Percentiles rank a stretch among this genome's conserved stretches.
Evolutionary conservation across 306 rosid genomes (phyloP).

Genomic region (Leucaena leucocephala): DNA sequence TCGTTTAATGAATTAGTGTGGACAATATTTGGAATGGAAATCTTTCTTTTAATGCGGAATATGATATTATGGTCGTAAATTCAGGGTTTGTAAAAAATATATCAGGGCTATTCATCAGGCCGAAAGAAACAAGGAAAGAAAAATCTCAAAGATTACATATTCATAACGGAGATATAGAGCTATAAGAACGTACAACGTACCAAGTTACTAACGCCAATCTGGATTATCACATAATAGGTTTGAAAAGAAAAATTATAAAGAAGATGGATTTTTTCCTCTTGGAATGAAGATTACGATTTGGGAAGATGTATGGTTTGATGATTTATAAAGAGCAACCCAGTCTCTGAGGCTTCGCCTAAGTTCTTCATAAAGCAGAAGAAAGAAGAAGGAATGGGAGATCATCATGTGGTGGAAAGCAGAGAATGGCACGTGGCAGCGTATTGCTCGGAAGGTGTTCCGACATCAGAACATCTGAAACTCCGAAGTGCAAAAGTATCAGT

Average conservation of each 20-base stretch:
- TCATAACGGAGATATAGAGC: too few species aligned
- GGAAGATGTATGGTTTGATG: neutral
- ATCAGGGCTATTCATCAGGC: too few species aligned
- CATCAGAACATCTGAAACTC: constrained; percentile 55
- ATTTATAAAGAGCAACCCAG: neutral
- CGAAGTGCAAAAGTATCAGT: constrained; percentile 43
- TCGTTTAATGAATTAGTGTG: too few species aligned
- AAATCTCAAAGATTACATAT: too few species aligned
- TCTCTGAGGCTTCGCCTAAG: neutral
- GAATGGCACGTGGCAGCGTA: constrained; percentile 65
- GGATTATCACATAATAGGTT: neutral
- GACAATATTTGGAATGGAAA: neutral
- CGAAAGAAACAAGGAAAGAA: neutral
- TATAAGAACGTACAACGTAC: too few species aligned
- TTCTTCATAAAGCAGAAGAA: neutral
- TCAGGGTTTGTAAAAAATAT: neutral
- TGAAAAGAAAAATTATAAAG: neutral
- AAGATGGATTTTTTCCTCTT: neutral
- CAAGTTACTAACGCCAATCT: too few species aligned
- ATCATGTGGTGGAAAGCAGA: constrained; percentile 42
- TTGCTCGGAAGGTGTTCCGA: constrained; percentile 54
- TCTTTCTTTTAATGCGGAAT: neutral
- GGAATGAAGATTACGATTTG: neutral
- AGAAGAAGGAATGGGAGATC: neutral
- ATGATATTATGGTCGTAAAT: neutral